Conservation (phyloP, 352 stramenopile species). For the Blastocystis sp. region DNA sequence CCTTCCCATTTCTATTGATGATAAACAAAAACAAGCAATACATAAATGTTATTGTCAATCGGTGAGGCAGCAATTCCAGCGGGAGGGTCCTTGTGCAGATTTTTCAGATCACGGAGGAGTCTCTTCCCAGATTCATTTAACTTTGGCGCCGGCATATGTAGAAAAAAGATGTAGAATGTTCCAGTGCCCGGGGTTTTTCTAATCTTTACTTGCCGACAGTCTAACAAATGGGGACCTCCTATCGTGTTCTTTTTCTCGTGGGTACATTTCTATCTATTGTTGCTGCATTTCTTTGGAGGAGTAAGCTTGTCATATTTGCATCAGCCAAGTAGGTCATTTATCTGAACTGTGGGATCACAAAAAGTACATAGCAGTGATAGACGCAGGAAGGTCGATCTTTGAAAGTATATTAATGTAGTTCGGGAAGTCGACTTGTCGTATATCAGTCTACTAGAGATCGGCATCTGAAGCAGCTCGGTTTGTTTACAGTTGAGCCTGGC, state of each 20-base stretch:
- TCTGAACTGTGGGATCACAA: neutral
- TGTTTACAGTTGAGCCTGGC: slow-evolving; percentile 16
- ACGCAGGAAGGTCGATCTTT: slow-evolving; percentile 45
- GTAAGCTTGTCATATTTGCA: neutral
- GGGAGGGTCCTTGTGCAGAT: slow-evolving; percentile 95
- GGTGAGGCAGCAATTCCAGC: slow-evolving; percentile 91
- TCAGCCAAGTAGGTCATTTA: too few species aligned
- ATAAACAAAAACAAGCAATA: slow-evolving; percentile 75
- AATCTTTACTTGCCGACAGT: neutral
- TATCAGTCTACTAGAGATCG: neutral
- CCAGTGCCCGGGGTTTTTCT: neutral
- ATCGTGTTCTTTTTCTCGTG: neutral
- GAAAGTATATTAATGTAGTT: neutral
- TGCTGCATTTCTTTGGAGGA: neutral
- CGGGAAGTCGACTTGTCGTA: slow-evolving; percentile 44
- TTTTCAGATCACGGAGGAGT: slow-evolving; percentile 93
- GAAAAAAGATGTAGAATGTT: slow-evolving; percentile 35
- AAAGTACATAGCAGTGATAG: slow-evolving; percentile 2
- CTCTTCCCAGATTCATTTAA: slow-evolving; percentile 88
- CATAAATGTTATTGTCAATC: slow-evolving; percentile 98
- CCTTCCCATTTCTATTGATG: slow-evolving; percentile 74
- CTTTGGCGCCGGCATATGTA: slow-evolving; percentile 75
- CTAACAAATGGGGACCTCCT: neutral
- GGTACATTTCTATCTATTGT: neutral
- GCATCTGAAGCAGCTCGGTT: neutral